A percentile compares a stretch with the other conserved stretches of the same genome.
These are phyloP conservation scores for Ceratobasidium sp. DNA, from an alignment of 1,284 basidiomycete genomes.

Conservation along the genomic window DNA sequence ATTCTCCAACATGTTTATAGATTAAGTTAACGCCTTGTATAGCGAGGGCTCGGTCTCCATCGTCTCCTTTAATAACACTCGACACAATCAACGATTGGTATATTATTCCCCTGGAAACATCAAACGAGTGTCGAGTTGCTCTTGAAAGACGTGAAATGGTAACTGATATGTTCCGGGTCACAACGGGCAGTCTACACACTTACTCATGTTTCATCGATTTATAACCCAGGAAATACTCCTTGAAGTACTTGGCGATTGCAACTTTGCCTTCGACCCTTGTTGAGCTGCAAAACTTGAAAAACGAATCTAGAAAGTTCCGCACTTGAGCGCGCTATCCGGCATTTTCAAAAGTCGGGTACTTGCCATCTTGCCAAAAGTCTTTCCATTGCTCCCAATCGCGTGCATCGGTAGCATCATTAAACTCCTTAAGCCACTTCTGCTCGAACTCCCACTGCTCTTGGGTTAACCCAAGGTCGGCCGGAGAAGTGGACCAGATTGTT, in stretches of 20 bases:
- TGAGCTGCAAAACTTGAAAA: background rate
- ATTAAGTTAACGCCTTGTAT: background rate
- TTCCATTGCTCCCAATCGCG: constrained; percentile 15
- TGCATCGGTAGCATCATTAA: background rate
- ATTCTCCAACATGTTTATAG: constrained; percentile 5
- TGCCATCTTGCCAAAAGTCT: constrained; percentile 11
- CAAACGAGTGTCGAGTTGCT: constrained; percentile 15
- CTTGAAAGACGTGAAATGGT: background rate
- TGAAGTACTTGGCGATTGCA: constrained; percentile 4
- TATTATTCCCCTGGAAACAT: constrained; percentile 12
- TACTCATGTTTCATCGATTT: constrained; percentile 16
- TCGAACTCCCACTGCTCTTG: constrained; percentile 15
- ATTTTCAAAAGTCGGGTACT: background rate
- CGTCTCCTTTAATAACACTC: background rate
- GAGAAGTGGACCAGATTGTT: constrained; percentile 4
- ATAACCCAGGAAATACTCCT: constrained; percentile 9
- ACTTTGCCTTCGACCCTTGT: constrained; percentile 7
- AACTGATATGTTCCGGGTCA: background rate
- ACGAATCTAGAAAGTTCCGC: background rate
- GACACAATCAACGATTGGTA: constrained; percentile 7
- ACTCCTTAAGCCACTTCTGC: constrained; percentile 16
- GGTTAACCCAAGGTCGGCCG: background rate
- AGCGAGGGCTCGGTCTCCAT: background rate
- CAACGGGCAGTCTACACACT: background rate
- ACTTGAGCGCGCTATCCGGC: background rate